A percentile compares a stretch with the other conserved stretches of the same genome.
phyloP scores from a whole-genome alignment of 2,329 filamentous ascomycete species.

The Cladorrhinum sp. region DNA sequence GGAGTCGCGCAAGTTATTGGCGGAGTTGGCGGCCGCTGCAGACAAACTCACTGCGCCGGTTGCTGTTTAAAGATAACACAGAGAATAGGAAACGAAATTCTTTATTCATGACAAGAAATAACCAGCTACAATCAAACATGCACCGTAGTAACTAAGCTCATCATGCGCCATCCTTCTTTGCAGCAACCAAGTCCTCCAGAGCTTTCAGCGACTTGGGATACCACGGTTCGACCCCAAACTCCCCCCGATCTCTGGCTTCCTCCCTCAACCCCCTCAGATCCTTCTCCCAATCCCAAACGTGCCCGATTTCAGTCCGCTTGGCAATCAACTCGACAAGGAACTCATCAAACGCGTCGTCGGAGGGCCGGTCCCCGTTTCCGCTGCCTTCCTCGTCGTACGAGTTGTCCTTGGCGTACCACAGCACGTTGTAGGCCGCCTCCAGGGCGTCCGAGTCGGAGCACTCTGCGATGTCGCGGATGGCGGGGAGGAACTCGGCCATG shows the following conservation, averaged over 20 bases:
- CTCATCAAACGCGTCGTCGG: neutral
- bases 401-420: neutral
- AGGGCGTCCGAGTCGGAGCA: neutral
- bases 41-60: too few relatives aligned
- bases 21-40: too few relatives aligned
- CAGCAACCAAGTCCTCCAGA: neutral
- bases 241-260: neutral
- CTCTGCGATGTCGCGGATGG: neutral
- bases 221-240: neutral
- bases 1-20: too few relatives aligned
- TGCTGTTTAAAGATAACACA: too few relatives aligned
- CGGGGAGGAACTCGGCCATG: neutral
- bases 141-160: too few relatives aligned
- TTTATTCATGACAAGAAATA: too few relatives aligned
- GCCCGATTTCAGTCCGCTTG: neutral
- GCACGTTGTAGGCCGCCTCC: neutral
- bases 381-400: neutral
- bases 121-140: too few relatives aligned
- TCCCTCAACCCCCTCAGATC: neutral
- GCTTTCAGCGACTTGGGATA: neutral
- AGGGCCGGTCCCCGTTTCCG: neutral
- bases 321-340: neutral
- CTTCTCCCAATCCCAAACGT: neutral
- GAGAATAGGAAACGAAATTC: too few relatives aligned
- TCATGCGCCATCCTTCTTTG: too few relatives aligned